A percentile compares a stretch with the other conserved stretches of the same genome.
Conservation (phyloP, 805 yeast genomes). For the Wickerhamiella qilinensis region DNA sequence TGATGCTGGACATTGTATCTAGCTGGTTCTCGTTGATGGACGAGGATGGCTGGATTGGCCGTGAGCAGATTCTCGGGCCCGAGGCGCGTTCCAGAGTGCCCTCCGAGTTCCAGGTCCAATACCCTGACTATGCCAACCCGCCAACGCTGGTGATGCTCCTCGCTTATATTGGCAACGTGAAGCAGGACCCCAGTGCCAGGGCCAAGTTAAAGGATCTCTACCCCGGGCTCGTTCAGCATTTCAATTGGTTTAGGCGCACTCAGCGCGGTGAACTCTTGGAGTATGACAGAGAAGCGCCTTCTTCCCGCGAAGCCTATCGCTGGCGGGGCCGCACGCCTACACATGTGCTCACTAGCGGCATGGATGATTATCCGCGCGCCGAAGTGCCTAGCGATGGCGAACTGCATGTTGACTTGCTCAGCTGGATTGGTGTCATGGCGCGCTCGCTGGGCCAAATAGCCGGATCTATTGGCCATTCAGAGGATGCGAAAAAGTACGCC, state of each 20-base stretch:
- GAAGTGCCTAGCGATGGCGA: conserved; percentile 72
- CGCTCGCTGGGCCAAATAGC: conserved; percentile 66
- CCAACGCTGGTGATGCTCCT: conserved; percentile 66
- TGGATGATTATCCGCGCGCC: conserved; percentile 91
- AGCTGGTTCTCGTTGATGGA: conserved; percentile 84
- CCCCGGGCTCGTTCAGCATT: conserved; percentile 62
- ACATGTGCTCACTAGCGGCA: conserved; percentile 82
- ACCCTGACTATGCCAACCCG: conserved; percentile 84
- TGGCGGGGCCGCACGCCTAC: conserved; percentile 86
- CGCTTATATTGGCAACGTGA: conserved; percentile 29
- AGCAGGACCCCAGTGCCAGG: conserved; percentile 1
- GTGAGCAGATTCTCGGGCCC: conserved; percentile 85
- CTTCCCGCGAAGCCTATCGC: conserved; percentile 52
- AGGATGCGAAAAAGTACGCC: conserved; percentile 41
- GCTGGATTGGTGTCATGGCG: conserved; percentile 93
- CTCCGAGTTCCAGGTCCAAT: conserved; percentile 63
- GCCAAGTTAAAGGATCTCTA: conserved; percentile 35
- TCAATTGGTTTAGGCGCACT: conserved; percentile 67
- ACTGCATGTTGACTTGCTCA: conserved; percentile 70
- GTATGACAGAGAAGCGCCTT: conserved; percentile 41
- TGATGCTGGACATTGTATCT: conserved; percentile 60
- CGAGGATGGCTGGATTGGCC: conserved; percentile 89
- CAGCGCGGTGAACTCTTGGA: conserved; percentile 64
- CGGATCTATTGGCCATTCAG: conserved; percentile 35
- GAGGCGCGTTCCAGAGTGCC: conserved; percentile 88